Base-by-base conservation (phyloP, 371 early-diverging fungal genomes). In the Mortierella sp. region DNA sequence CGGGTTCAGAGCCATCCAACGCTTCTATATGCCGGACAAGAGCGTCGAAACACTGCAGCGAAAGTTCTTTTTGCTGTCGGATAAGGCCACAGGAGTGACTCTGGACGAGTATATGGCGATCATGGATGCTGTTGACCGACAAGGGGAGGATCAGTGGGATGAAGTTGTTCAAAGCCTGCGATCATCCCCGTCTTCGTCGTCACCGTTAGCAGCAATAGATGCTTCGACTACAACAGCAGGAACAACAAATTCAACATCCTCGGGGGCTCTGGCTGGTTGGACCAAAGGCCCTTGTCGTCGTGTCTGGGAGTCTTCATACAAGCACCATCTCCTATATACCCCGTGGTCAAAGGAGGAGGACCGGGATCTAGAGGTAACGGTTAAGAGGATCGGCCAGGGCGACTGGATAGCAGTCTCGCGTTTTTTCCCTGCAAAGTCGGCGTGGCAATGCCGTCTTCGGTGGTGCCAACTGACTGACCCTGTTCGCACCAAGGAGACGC, bases 361-460 rank as follows among this genome's bases (percentile, higher is more conserved):
- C 41, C 23, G 50, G n/a, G 78, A 76, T 52, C 43, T 76, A 49
- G 39, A 52, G 50, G 34, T 31, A 2, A 24, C 50, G 11, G 70
- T 76, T n/a, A 27, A 49, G 3, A 19, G 42, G 28, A 17, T 65
- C 32, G 78, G 78, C 2, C 39, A 44, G 32, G 30, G 27, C 8
- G 55, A 70, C 32, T 76, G 78, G 78, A 15, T 50, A 5, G 12
- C 53, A 0, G 56, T 65, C 31, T 50, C 65, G 9, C 65, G 70
- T 24, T 76, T 70, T 50, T 76, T 76, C 62, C 78, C 78, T 32
- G 78, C 61, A 37, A 69, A 69, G 27, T 52, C 70, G 3, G 39
- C 62, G 12, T 76, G 78, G 78, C 64, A 70, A 19, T 76, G 78
- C 43, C 78, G 70, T 7, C 70, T 76, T 1, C 78, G 78, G 5